Evolutionary conservation across 2,329 filamentous ascomycete genomes (phyloP), one percentile per base, ranked within the genome.

Genomic region (Gyromitra esculenta): DNA sequence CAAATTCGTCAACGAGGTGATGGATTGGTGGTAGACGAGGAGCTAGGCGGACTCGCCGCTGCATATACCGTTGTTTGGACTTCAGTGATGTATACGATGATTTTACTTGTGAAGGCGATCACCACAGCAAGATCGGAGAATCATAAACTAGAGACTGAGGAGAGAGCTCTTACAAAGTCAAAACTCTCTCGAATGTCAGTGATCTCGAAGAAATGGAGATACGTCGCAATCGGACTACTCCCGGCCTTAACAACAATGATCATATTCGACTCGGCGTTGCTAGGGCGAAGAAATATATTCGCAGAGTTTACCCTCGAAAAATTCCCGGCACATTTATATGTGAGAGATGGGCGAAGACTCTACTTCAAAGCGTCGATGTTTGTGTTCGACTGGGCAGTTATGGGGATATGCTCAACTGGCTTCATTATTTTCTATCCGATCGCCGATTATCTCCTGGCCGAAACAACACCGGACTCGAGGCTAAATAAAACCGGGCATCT

Each of bases 21-120:
- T 39, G 1, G 56, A 37, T 37, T 56, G 7, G 56, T 13, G 56
- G 1, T 41, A 15, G 56, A 35, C 5, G 18, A 59, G 25, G 56
- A 59, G 56, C 56, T 59, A 9, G 56, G 35, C n/a, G 7, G 25
- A 31, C 56, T 59, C 5, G 56, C 25, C 4, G 56, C 31, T 5
- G 56, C 56, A 11, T 59, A 59, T 59, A 59, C 56, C 6, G 11
- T 59, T 39, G 56, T 37, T 37, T 59, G 31, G 56, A 59, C 25
- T 59, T 59, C 56, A 5, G 35, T 59, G 41, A 45, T 45, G 41
- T 13, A 45, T 15, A 13, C 41, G 41, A 4, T 13, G 15, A 9
- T 13, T 13, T 45, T 45, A 5, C 9, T 13, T 13, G 9, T 45
- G 9, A 45, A 45, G 41, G 41, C 41, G 7, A 9, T 45, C 15